Base-by-base conservation (phyloP, 768 basidiomycete genomes). In the Calocera cornea region DNA sequence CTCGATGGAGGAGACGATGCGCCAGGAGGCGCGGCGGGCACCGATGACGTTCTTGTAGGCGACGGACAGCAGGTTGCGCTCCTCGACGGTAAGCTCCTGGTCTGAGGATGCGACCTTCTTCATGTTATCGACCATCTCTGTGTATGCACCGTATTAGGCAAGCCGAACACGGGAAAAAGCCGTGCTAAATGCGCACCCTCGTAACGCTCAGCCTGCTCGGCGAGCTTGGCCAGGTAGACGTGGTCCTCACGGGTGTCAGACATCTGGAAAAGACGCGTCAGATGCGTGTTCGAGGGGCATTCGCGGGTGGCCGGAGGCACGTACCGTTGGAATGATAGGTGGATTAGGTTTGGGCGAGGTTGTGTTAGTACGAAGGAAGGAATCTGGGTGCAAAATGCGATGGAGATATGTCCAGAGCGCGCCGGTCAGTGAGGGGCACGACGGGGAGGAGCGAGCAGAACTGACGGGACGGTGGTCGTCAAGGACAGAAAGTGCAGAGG, bases 31-130 rank as follows among this genome's bases (percentile, higher is more conserved):
- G 77, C 95, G 92, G 73, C 95, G 93, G 33, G 95, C 94, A 79
- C 95, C 95, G 72, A 97, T 97, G 69, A 97, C 93, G 79, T 98
- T 98, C 89, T 98, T 97, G 85, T 97, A 98, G 19, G 95, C 95
- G 68, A 97, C 95, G 12, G 93, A 97, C 68, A 98, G 85, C 66
- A 98, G 87, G 79, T 97, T 98, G 70, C 95, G 93, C 80, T 98
- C 95, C 81, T 98, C 95, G 50, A 97, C 93, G 69, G 94, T 95
- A 75, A 97, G 89, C 75, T 98, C 95, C 79, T 95, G 90, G 84
- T 95, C 93, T 69, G 93, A 94, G 34, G 92, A 94, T 68, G 95
- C 95, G 72, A 97, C 95, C 70, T 86, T 87, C 87, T 97, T 97
- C 95, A 98, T 98, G 86, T 95, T 95, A 81, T 93, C 91, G 72